phyloP scores from a whole-genome alignment of 2,329 filamentous ascomycete genomes.

The Onygenales sp. region DNA sequence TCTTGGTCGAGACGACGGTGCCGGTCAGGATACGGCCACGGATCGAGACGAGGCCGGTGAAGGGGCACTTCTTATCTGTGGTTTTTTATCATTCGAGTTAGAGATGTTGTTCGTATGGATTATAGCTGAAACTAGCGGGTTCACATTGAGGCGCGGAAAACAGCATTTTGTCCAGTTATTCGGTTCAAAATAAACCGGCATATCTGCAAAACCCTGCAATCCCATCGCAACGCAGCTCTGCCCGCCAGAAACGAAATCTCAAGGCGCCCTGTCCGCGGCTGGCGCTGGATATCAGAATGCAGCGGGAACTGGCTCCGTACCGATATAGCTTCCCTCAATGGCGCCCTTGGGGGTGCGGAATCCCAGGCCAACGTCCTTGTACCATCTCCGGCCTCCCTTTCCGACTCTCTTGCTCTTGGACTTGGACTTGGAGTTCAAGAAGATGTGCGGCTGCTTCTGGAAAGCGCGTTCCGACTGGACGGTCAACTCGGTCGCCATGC shows the following conservation, averaged over 20 bases:
- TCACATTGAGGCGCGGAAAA: background rate
- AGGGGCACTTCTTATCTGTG: conserved; percentile 99
- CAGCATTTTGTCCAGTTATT: background rate
- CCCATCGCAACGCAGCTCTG: background rate
- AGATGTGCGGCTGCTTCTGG: conserved; percentile 99
- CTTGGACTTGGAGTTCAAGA: conserved; percentile 94
- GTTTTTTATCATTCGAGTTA: conserved; percentile 6
- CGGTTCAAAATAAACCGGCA: background rate
- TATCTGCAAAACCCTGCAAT: background rate
- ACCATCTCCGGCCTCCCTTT: conserved; percentile 93
- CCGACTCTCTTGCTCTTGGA: conserved; percentile 68
- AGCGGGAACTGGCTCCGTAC: conserved; percentile 52
- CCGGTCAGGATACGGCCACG: conserved; percentile 99
- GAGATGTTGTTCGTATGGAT: background rate
- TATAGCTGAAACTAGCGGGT: background rate
- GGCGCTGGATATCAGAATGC: conserved; percentile 12
- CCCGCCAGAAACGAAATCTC: background rate
- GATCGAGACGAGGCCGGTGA: conserved; percentile 98
- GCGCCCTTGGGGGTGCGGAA: conserved; percentile 98
- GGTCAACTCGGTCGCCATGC: conserved; percentile 96
- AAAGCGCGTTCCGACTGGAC: conserved; percentile 99
- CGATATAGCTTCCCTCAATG: conserved; percentile 98
- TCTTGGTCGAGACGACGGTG: conserved; percentile 99
- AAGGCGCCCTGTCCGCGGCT: background rate
- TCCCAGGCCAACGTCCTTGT: conserved; percentile 98